Percentiles rank a stretch among this genome's conserved stretches.
phyloP scores from a whole-genome alignment of 2,329 filamentous ascomycete species.

The Truncatella angustata region DNA sequence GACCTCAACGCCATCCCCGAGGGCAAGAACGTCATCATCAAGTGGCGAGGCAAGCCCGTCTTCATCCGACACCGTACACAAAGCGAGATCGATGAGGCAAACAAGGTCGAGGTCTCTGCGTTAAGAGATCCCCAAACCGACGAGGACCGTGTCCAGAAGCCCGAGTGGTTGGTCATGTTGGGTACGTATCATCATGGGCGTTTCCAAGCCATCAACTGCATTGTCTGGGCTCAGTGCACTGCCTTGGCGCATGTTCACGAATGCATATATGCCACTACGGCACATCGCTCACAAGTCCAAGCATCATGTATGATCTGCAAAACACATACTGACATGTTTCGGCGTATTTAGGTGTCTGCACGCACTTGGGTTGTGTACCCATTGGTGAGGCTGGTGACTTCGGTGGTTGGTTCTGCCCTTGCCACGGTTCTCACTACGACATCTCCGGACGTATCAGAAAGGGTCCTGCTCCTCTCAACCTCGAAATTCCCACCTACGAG shows the following conservation, averaged over 20 bases:
- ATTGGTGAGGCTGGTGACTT: slow-evolving; percentile 98
- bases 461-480: slow-evolving; percentile 94
- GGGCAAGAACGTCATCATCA: slow-evolving; percentile 99
- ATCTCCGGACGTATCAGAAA: slow-evolving; percentile 98
- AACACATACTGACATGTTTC: slow-evolving; percentile 15
- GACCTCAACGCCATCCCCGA: slow-evolving; percentile 87
- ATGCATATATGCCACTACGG: not conserved
- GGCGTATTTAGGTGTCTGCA: slow-evolving; percentile 77
- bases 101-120: slow-evolving; percentile 76
- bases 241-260: not conserved
- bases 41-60: slow-evolving; percentile 99
- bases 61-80: slow-evolving; percentile 98
- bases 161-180: slow-evolving; percentile 98
- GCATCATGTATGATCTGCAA: not conserved
- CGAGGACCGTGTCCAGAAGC: slow-evolving; percentile 92
- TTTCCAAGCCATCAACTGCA: slow-evolving; percentile 11
- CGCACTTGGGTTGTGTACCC: slow-evolving; percentile 97
- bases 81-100: slow-evolving; percentile 91
- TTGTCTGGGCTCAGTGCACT: not conserved
- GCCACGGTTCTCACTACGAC: slow-evolving; percentile 99
- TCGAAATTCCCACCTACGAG: slow-evolving; percentile 89
- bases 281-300: not conserved
- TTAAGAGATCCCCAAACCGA: slow-evolving; percentile 92
- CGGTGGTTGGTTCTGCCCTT: slow-evolving; percentile 98
- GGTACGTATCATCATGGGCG: slow-evolving; percentile 59